Evolutionary conservation across 257 asterid species (phyloP).

Genomic region (Ligustrum vulgare): DNA sequence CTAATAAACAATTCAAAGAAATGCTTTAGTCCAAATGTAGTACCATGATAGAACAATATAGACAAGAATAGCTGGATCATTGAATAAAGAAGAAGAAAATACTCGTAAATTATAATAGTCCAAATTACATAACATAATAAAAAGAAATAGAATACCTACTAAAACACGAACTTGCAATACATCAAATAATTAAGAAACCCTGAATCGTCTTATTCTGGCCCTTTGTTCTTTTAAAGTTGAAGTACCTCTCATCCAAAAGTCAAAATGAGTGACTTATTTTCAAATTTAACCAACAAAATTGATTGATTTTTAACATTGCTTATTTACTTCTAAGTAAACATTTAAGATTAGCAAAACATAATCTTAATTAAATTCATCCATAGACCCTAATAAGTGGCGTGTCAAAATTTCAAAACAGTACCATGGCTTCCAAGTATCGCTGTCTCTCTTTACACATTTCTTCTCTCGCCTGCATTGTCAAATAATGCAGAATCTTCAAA

Average conservation of each 20-base stretch:
- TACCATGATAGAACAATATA: not conserved
- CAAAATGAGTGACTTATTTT: too few relatives aligned
- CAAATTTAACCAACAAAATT: not conserved
- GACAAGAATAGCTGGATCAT: not conserved
- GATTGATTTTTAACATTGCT: not conserved
- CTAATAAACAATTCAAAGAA: too few relatives aligned
- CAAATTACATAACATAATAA: not conserved
- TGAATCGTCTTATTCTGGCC: not conserved
- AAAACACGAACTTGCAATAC: not conserved
- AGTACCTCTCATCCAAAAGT: not conserved
- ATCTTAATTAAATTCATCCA: not conserved
- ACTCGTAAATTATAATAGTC: too few relatives aligned
- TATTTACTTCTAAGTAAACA: not conserved
- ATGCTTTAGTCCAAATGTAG: not conserved
- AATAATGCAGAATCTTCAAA: constrained; percentile 14
- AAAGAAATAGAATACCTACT: not conserved
- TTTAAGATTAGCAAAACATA: too few relatives aligned
- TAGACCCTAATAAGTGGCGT: not conserved
- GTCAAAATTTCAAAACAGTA: constrained; percentile 25
- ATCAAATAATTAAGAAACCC: too few relatives aligned
- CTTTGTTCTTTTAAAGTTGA: not conserved
- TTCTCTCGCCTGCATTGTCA: constrained; percentile 79
- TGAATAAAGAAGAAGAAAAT: not conserved
- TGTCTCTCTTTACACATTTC: constrained; percentile 97
- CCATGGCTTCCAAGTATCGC: constrained; percentile 88